Conservation (phyloP, 371 early-diverging fungal species). For the Mortierella sp. region DNA sequence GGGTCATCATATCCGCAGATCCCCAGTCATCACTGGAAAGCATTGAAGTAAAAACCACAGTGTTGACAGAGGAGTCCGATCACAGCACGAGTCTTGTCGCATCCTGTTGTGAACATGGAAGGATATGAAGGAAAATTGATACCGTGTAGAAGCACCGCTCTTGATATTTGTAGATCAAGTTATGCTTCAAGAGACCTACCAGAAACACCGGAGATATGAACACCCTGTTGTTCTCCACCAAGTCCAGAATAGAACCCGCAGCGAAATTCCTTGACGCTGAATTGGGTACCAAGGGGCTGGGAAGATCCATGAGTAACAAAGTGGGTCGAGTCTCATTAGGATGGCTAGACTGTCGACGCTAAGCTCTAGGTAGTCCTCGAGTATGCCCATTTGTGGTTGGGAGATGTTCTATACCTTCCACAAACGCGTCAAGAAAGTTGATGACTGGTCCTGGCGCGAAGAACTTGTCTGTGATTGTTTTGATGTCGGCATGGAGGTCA, state of each 20-base stretch:
- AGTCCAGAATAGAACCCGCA: no score
- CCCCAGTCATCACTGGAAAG: no score
- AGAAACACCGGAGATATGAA: slow-evolving; percentile 6
- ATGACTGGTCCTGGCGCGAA: slow-evolving; percentile 9
- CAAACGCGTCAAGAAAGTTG: slow-evolving; percentile 21
- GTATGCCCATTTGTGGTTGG: background rate
- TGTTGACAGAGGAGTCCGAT: slow-evolving; percentile 22
- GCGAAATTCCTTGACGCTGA: no score
- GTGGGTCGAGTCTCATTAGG: background rate
- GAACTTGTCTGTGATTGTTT: slow-evolving; percentile 14
- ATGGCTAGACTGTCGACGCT: slow-evolving; percentile 4
- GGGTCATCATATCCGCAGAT: no score
- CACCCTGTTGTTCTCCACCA: slow-evolving; percentile 1
- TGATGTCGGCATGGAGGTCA: slow-evolving; percentile 23
- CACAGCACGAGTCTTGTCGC: no score
- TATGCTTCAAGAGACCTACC: slow-evolving; percentile 1
- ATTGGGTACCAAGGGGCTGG: no score
- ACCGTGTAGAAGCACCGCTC: no score
- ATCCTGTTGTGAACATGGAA: no score
- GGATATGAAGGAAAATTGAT: no score
- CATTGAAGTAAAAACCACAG: slow-evolving; percentile 34
- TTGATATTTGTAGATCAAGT: no score
- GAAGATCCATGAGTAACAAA: no score
- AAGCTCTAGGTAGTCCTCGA: slow-evolving; percentile 12
- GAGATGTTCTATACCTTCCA: slow-evolving; percentile 1